These are phyloP conservation scores for Euphorbia celastroides DNA, from an alignment of 441 rosid species.

Conservation along the genomic window DNA sequence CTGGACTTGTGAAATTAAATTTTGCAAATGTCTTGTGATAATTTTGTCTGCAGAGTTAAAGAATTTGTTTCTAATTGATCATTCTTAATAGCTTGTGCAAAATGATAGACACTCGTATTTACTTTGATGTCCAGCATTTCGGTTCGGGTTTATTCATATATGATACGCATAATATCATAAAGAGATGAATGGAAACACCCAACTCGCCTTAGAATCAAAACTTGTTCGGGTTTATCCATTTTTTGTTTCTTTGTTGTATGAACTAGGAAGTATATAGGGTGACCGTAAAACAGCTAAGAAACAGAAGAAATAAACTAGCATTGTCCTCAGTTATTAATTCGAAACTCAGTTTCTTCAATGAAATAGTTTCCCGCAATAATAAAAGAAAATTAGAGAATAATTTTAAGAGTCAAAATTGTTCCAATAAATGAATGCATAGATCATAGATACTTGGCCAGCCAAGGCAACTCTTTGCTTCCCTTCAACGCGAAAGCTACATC, in stretches of 20 bases:
- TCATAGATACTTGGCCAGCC: slow-evolving; percentile 84
- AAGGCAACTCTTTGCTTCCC: slow-evolving; percentile 69
- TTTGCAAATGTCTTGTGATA: no score
- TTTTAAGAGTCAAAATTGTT: slow-evolving; percentile 25
- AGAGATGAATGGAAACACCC: no score
- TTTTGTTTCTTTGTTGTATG: not conserved
- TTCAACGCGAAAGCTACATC: slow-evolving; percentile 89
- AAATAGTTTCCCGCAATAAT: slow-evolving; percentile 15
- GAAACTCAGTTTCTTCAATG: not conserved
- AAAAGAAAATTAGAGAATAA: not conserved
- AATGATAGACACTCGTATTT: no score
- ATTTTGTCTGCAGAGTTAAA: no score
- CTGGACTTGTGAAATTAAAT: no score
- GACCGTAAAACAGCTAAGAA: not conserved
- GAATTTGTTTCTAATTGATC: no score
- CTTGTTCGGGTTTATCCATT: not conserved
- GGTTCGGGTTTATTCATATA: no score
- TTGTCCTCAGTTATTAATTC: not conserved
- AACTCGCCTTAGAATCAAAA: no score
- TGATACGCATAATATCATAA: no score
- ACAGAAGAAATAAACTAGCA: not conserved
- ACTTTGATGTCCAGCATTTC: no score
- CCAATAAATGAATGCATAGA: slow-evolving; percentile 9
- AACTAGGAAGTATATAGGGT: not conserved
- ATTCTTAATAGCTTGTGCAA: no score